Percentiles rank a stretch among this genome's conserved stretches.
phyloP scores from a whole-genome alignment of 805 yeast genomes.

The Metschnikowia similis region DNA sequence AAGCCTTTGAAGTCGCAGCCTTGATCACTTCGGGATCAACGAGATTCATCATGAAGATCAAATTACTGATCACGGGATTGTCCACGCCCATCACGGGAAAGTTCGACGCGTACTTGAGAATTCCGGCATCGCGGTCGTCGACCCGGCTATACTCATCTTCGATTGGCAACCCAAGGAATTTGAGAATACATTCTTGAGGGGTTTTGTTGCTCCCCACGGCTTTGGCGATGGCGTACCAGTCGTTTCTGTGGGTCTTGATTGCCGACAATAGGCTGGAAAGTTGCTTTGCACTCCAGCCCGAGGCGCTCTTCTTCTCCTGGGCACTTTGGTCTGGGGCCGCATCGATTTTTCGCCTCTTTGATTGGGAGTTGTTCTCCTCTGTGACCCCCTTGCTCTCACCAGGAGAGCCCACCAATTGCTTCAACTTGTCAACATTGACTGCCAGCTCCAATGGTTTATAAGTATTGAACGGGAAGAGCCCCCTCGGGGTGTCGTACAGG shows the following conservation, averaged over 20 bases:
- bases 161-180: conserved; percentile 75
- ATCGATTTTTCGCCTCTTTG: conserved; percentile 23
- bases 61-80: conserved; percentile 91
- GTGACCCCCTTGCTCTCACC: background rate
- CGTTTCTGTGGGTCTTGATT: conserved; percentile 57
- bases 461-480: conserved; percentile 86
- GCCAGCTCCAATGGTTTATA: conserved; percentile 61
- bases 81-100: conserved; percentile 82
- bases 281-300: conserved; percentile 66
- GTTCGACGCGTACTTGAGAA: conserved; percentile 76
- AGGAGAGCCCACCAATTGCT: conserved; percentile 21
- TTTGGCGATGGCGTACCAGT: conserved; percentile 75
- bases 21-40: conserved; percentile 84
- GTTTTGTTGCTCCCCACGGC: conserved; percentile 61
- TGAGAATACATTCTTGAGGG: conserved; percentile 73
- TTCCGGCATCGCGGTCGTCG: conserved; percentile 49
- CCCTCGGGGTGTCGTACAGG: conserved; percentile 84
- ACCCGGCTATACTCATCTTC: conserved; percentile 67
- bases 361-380: conserved; percentile 13
- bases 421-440: conserved; percentile 37
- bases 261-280: conserved; percentile 59
- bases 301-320: conserved; percentile 6
- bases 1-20: conserved; percentile 70
- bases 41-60: conserved; percentile 78
- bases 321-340: background rate